These are phyloP conservation scores for Penicillium fuscoglaucum DNA, from an alignment of 2,329 filamentous ascomycete species.

Conservation along the genomic window DNA sequence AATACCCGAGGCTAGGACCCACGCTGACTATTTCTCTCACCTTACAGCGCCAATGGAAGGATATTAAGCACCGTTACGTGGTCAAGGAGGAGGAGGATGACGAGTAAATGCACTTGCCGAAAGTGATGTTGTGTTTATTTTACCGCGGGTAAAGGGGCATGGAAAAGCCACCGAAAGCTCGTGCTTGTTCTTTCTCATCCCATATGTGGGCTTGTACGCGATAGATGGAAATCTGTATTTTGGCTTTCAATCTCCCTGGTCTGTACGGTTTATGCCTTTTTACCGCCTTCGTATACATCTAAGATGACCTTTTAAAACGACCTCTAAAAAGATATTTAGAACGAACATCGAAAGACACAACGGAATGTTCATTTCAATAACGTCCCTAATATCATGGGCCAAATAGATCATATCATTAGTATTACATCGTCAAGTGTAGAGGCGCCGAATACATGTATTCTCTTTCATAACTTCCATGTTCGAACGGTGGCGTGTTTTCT, in stretches of 20 bases:
- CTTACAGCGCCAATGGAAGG: slow-evolving; percentile 95
- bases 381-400: not conserved
- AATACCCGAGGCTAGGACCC: slow-evolving; percentile 10
- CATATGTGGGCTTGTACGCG: slow-evolving; percentile 24
- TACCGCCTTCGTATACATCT: not conserved
- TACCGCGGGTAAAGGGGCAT: slow-evolving; percentile 21
- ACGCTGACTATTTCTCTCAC: slow-evolving; percentile 17
- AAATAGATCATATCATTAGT: not conserved
- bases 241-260: slow-evolving; percentile 7
- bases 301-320: not conserved
- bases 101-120: slow-evolving; percentile 30
- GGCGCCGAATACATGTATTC: not conserved
- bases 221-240: slow-evolving; percentile 31
- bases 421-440: not conserved
- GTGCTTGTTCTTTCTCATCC: slow-evolving; percentile 25
- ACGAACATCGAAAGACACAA: not conserved
- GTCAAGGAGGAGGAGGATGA: slow-evolving; percentile 65
- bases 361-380: not conserved
- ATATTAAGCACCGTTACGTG: slow-evolving; percentile 90
- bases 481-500: not conserved
- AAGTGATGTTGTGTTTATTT: slow-evolving; percentile 10
- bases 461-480: not conserved
- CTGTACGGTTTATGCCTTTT: not conserved
- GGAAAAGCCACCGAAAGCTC: slow-evolving; percentile 20
- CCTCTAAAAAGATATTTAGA: not conserved